Base-by-base conservation (phyloP, 2,329 filamentous ascomycete genomes). In the Laburnicola sp. region DNA sequence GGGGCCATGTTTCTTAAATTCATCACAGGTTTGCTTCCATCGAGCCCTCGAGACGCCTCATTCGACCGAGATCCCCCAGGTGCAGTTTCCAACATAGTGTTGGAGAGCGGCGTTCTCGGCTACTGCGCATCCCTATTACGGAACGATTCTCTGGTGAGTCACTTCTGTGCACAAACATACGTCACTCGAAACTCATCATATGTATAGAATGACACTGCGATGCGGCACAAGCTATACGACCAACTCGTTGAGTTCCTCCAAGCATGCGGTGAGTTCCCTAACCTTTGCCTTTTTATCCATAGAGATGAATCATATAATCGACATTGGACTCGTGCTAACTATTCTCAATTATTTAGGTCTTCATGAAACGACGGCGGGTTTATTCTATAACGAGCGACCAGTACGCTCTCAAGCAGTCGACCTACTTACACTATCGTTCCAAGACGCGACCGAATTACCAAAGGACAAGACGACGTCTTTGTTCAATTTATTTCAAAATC, bases 71-170 rank as follows among this genome's bases (percentile, higher is more conserved):
- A 67, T 16, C 67, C 73, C 16, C 66, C 71, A 2, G 38, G 43
- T 4, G 58, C 55, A 4, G 45, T 76, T 1, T 36, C 54, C 35
- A 60, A 65, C 2, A 69, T 77, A 59, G 60, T 78, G 6, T 54
- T 64, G 8, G 51, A 71, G 6, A 72, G 70, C 49, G 69, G 70
- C 26, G 51, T 77, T 7, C 56, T 76, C 7, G 67, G 73, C 31
- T 70, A 68, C 31, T 64, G 66, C 10, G 70, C 70, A 2, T 69
- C 76, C 22, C 59, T 77, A 2, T 54, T 78, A 6, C 63, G 72
- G 8, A 75, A 76, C 54, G 75, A 76, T 48, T 73, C 72, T 16
- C 16, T 16, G 16, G 16, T 16, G 16, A 16, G 16, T 16, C 16
- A 16, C 16, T 16, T 16, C 16, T 16, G 16, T 16, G 16, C 16